Conservation (phyloP, 2,329 filamentous ascomycete genomes). For the Dothidotthia symphoricarpi region DNA sequence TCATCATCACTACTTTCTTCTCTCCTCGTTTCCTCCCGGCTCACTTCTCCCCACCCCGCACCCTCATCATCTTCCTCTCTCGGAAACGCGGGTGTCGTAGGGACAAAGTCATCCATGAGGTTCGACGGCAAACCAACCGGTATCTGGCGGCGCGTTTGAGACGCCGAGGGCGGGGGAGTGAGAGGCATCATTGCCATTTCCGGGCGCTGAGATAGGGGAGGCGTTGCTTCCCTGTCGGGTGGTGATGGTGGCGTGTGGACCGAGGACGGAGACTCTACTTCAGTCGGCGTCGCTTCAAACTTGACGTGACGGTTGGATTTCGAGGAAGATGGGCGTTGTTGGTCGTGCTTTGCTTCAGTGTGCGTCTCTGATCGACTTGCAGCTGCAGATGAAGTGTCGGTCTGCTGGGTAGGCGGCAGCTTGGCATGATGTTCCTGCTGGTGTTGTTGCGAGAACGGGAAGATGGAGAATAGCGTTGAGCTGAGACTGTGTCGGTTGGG, state of each 20-base stretch:
- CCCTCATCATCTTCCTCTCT: conserved; percentile 27
- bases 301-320: conserved; percentile 1
- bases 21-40: conserved; percentile 21
- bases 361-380: neutral
- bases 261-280: neutral
- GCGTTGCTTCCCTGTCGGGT: conserved; percentile 1
- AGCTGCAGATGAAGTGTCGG: conserved; percentile 1
- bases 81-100: conserved; percentile 21
- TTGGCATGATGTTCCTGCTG: conserved; percentile 34
- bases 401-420: conserved; percentile 25
- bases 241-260: neutral
- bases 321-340: neutral
- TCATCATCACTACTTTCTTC: conserved; percentile 16
- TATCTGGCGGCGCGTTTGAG: conserved; percentile 8
- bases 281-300: too few species aligned
- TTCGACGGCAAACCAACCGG: conserved; percentile 32
- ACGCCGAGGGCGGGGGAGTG: conserved; percentile 20
- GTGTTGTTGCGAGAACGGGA: conserved; percentile 36
- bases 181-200: conserved; percentile 39
- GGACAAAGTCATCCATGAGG: conserved; percentile 39
- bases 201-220: conserved; percentile 16
- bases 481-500: conserved; percentile 36
- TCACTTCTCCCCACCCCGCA: conserved; percentile 38
- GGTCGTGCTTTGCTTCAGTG: conserved; percentile 1
- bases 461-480: conserved; percentile 37